Conservation (phyloP, 495 filamentous ascomycete genomes). For the Tuber aestivum region DNA sequence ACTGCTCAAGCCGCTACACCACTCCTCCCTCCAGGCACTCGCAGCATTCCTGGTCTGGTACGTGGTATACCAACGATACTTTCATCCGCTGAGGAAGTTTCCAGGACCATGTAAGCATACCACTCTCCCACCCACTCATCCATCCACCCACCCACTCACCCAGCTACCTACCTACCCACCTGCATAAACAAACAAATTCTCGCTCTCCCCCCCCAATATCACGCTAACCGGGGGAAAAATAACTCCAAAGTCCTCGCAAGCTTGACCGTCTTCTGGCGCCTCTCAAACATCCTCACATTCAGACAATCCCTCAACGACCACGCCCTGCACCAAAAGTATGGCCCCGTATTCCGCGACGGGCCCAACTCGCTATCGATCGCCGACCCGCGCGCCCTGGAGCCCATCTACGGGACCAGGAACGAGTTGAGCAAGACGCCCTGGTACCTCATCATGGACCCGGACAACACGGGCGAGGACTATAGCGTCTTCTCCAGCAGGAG, state of each 20-base stretch:
- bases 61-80: conserved; percentile 9
- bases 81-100: conserved; percentile 30
- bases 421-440: conserved; percentile 8
- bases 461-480: conserved; percentile 5
- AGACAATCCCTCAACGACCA: conserved; percentile 7
- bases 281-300: conserved; percentile 4
- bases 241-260: conserved; percentile 12
- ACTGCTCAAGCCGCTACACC: neutral
- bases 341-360: conserved; percentile 5
- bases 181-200: conserved; percentile 6
- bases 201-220: too few relatives aligned
- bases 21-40: neutral
- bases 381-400: conserved; percentile 8
- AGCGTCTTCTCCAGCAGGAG: conserved; percentile 10
- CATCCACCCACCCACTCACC: too few relatives aligned
- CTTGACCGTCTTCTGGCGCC: conserved; percentile 15
- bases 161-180: too few relatives aligned
- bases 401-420: conserved; percentile 10
- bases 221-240: neutral
- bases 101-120: conserved; percentile 24
- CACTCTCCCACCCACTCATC: too few relatives aligned
- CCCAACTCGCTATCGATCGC: conserved; percentile 11
- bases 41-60: conserved; percentile 3
- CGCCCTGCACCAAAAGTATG: conserved; percentile 14
- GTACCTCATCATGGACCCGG: neutral